phyloP scores from a whole-genome alignment of 495 filamentous ascomycete species.

The Podospora pseudoanserina region DNA sequence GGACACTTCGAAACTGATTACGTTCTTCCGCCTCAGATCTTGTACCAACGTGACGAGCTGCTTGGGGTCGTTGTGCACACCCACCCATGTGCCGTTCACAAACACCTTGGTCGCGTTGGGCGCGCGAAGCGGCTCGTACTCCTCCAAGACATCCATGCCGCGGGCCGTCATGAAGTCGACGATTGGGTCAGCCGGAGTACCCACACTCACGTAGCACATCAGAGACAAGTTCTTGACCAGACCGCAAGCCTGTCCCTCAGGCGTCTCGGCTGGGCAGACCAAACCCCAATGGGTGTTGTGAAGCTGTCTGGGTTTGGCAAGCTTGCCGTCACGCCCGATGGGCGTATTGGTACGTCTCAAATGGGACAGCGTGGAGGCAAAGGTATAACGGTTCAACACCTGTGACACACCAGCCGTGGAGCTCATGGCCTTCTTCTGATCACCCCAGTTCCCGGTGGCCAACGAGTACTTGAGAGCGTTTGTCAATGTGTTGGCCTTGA shows the following conservation, averaged over 20 bases:
- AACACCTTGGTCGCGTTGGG: slow-evolving; percentile 97
- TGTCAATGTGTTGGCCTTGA: slow-evolving; percentile 86
- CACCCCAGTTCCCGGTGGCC: slow-evolving; percentile 97
- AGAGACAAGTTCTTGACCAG: slow-evolving; percentile 96
- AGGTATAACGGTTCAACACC: slow-evolving; percentile 96
- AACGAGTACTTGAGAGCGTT: slow-evolving; percentile 94
- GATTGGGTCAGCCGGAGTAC: slow-evolving; percentile 82
- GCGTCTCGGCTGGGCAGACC: slow-evolving; percentile 95
- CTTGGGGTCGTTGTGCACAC: slow-evolving; percentile 77
- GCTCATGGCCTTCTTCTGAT: slow-evolving; percentile 94
- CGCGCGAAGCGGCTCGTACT: slow-evolving; percentile 83
- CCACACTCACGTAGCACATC: slow-evolving; percentile 97
- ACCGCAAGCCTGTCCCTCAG: slow-evolving; percentile 97
- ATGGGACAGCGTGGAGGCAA: slow-evolving; percentile 93
- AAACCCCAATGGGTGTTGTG: slow-evolving; percentile 99
- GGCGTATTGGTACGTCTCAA: slow-evolving; percentile 95
- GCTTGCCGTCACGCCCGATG: slow-evolving; percentile 95
- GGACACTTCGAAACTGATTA: slow-evolving; percentile 85
- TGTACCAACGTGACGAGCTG: slow-evolving; percentile 74
- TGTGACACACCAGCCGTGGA: slow-evolving; percentile 96
- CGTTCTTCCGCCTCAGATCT: slow-evolving; percentile 67
- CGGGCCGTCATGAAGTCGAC: slow-evolving; percentile 90
- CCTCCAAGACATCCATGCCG: slow-evolving; percentile 93
- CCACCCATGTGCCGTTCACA: slow-evolving; percentile 96
- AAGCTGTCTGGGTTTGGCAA: slow-evolving; percentile 94